These are phyloP conservation scores for Phaeodactylum tricornutum DNA, from an alignment of 108 stramenopile genomes.

Conservation along the genomic window DNA sequence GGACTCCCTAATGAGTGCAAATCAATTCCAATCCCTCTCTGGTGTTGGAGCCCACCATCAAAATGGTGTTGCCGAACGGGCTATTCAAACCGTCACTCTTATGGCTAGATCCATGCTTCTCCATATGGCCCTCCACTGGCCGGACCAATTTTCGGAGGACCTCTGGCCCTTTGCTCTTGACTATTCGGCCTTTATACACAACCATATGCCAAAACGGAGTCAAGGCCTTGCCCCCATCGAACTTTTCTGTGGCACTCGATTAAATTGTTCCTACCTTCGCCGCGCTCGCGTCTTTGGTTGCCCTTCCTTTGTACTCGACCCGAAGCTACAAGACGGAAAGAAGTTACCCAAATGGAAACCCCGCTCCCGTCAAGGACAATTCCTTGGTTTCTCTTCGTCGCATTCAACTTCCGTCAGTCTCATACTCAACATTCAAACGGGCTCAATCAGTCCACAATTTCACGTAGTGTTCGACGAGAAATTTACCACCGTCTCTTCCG, in stretches of 20 bases:
- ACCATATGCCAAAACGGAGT: conserved; percentile 15
- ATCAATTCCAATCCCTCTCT: too few species aligned
- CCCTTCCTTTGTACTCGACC: conserved; percentile 46
- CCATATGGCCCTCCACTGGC: conserved; percentile 29
- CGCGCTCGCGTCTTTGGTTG: conserved; percentile 34
- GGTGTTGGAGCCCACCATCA: conserved; percentile 31
- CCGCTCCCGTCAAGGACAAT: conserved; percentile 26
- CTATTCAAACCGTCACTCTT: conserved; percentile 16
- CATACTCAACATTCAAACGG: conserved; percentile 26
- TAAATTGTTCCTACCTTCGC: conserved; percentile 5
- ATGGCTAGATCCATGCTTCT: conserved; percentile 30
- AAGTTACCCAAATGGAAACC: conserved; percentile 43
- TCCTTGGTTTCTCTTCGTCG: conserved; percentile 24
- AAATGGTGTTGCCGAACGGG: conserved; percentile 28
- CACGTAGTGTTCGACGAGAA: conserved; percentile 44
- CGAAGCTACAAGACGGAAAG: conserved; percentile 47
- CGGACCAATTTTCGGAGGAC: neutral
- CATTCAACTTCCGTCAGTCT: conserved; percentile 34
- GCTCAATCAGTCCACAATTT: conserved; percentile 27
- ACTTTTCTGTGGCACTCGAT: conserved; percentile 3
- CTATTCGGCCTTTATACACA: conserved; percentile 23
- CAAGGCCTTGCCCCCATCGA: conserved; percentile 12
- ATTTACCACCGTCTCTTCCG: conserved; percentile 19
- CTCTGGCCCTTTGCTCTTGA: conserved; percentile 42
- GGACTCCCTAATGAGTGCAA: neutral